Evolutionary conservation across 2,329 filamentous ascomycete species (phyloP).

Genomic region (Microthyrium microscopicum): DNA sequence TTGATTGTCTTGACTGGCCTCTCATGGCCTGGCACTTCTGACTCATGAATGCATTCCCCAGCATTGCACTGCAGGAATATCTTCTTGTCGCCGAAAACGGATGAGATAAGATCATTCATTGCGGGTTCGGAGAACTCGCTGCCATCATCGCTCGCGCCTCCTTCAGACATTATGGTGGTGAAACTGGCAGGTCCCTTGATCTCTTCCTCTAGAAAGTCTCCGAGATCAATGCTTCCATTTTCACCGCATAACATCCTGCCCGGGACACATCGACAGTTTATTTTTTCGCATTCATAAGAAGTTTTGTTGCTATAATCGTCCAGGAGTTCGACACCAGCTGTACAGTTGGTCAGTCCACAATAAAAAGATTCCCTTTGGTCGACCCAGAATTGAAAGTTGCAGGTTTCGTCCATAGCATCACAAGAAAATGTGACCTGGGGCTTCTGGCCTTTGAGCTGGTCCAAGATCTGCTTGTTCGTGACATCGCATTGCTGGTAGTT

Average conservation of each 20-base stretch:
- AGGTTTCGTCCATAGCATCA: slow-evolving; percentile 54
- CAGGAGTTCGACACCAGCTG: slow-evolving; percentile 53
- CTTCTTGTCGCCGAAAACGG: slow-evolving; percentile 79
- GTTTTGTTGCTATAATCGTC: slow-evolving; percentile 62
- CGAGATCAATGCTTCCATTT: slow-evolving; percentile 77
- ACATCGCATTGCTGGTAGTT: slow-evolving; percentile 98
- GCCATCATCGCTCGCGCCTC: slow-evolving; percentile 43
- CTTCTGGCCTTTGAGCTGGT: slow-evolving; percentile 66
- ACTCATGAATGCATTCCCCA: slow-evolving; percentile 86
- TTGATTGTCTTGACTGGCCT: slow-evolving; percentile 89
- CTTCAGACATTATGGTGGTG: slow-evolving; percentile 43
- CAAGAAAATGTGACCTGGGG: slow-evolving; percentile 94
- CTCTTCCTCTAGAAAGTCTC: slow-evolving; percentile 65
- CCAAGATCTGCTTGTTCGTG: slow-evolving; percentile 84
- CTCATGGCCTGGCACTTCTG: slow-evolving; percentile 80
- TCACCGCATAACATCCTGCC: slow-evolving; percentile 90
- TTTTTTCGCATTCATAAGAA: slow-evolving; percentile 66
- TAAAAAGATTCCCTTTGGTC: slow-evolving; percentile 91
- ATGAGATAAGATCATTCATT: slow-evolving; percentile 80
- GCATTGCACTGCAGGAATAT: slow-evolving; percentile 70
- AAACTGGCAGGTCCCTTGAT: slow-evolving; percentile 85
- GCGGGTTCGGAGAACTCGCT: slow-evolving; percentile 81
- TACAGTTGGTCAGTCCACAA: slow-evolving; percentile 71
- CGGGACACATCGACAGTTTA: slow-evolving; percentile 74
- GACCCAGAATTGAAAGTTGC: slow-evolving; percentile 98